Evolutionary conservation across 495 filamentous ascomycete genomes (phyloP), one percentile per base, ranked within the genome.

Genomic region (Penicillium silybi): DNA sequence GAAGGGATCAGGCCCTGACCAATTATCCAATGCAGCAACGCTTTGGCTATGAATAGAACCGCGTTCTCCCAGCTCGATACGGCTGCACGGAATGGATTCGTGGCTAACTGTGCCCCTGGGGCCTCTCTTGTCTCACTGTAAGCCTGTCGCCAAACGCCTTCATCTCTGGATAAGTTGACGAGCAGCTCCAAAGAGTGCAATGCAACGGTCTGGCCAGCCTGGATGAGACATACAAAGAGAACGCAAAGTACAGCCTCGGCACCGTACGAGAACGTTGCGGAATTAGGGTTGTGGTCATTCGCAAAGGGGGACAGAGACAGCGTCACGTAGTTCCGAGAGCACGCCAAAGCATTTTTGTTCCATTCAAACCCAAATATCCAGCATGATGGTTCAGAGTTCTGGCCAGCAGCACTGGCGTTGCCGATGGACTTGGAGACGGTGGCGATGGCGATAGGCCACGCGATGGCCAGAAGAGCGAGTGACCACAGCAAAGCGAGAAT

Each of bases 181-280:
- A 76, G 52, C 10, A 73, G 69, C 53, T 80, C 75, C 15, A 68
- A 54, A 44, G 68, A 72, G 56, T 78, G 76, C 8, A 78, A 64
- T 0, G 58, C 64, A 11, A 78, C 53, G 0, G 76, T 75, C 18
- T 71, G 61, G 17, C 59, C 41, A 6, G 62, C 61, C 22, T 56
- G 55, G 2, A 71, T 27, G 5, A 39, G 18, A 26, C 49, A 45
- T 29, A 52, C 41, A 45, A 52, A 52, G 22, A 52, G 32, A 10
- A 52, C 7, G 8, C 41, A 52, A 26, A 44, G 41, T 6, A 52
- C 49, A 38, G 42, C 41, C n/a, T 52, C 18, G 19, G 41, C 11
- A 15, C 41, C 49, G 19, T 39, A 40, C 1, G 41, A 44, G 22
- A 44, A 44, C 6, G n/a, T 13, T 10, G 46, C 17, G 4, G 46